Base-by-base conservation (phyloP, 208 protist species). In the Blechomonas ayalai region DNA sequence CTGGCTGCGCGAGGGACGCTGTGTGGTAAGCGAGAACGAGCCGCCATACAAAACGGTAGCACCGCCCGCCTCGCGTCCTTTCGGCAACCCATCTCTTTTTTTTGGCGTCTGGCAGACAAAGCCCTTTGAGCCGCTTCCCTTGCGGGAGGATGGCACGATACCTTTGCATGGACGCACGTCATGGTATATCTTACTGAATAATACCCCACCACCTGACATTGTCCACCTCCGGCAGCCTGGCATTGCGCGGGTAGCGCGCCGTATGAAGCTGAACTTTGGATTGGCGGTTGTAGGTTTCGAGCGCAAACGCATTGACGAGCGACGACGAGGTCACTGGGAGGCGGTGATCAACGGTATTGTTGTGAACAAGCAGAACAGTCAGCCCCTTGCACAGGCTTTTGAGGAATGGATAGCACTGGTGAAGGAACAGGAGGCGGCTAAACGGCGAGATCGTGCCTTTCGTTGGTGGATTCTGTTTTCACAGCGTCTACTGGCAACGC, bases 101-200 rank as follows among this genome's bases (percentile, higher is more conserved):
- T 95, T 73, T 61, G 80, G 82, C 19, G 52, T 73, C 16, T 92
- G 87, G 81, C 87, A 95, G 50, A 95, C 87, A 13, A 67, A 76
- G 53, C 67, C 69, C 4, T 95, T 95, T 52, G 73, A 71, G 38
- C 87, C 87, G 18, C 54, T 78, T 15, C 82, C 82, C 0, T 46
- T 91, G 16, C 44, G 48, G 3, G 47, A 44, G 13, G 82, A 84
- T 48, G 73, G 74, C 16, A 60, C 59, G 29, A 54, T 95, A 31
- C 82, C 82, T 3, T 59, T 56, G 13, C 87, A 95, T 61, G 77
- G 81, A 20, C 65, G 63, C 22, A 90, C 82, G 8, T 59, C 56
- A n/a, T 92, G 82, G 82, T 92, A 95, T 59, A 76, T 90, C 27
- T 26, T 92, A 15, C 60, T 92, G 1, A 64, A 73, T 38, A 58